Conservation (phyloP, 2,329 filamentous ascomycete genomes). For the Aspergillus costaricaensis region DNA sequence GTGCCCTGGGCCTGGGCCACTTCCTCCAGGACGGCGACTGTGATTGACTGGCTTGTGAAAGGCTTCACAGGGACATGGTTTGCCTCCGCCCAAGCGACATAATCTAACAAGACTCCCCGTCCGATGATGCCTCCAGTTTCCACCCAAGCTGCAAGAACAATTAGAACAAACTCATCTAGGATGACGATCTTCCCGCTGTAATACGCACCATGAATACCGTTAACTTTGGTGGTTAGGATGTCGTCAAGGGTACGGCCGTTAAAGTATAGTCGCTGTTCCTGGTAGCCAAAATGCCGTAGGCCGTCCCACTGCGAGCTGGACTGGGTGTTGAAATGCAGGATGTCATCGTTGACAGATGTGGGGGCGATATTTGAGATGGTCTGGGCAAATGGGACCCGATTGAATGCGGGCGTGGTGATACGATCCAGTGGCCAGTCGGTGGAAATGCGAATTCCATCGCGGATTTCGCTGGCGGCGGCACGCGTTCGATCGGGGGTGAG, state of each 20-base stretch:
- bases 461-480: neutral
- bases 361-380: neutral
- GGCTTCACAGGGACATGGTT: neutral
- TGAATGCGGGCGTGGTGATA: neutral
- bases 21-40: neutral
- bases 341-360: neutral
- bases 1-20: neutral
- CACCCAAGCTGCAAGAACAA: neutral
- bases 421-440: neutral
- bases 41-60: neutral
- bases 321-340: neutral
- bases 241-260: neutral
- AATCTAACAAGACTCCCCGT: conserved; percentile 2
- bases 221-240: neutral
- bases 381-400: neutral
- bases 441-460: neutral
- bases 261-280: neutral
- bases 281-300: neutral
- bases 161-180: neutral
- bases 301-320: conserved; percentile 4
- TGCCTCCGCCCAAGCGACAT: neutral
- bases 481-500: neutral
- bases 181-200: neutral
- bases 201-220: conserved; percentile 13
- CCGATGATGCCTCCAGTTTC: neutral